Conservation (phyloP, 768 basidiomycete species). For the Leccinum longicurvipes region DNA sequence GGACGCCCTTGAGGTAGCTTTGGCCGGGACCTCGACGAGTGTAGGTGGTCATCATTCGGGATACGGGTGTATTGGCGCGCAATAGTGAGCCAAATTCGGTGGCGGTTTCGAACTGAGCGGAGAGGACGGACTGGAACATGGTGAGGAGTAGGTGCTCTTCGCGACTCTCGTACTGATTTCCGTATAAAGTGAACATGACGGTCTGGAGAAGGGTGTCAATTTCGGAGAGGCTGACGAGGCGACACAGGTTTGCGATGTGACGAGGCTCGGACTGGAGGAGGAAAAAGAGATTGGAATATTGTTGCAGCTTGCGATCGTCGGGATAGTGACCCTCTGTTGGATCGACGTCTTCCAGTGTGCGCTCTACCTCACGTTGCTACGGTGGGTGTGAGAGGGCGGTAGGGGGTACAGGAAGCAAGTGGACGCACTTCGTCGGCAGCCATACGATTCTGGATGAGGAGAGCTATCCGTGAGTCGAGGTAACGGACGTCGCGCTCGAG, state of each 20-base stretch:
- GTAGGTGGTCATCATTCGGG: constrained; percentile 99
- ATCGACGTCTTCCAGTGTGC: constrained; percentile 94
- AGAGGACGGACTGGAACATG: constrained; percentile 98
- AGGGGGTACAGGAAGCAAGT: not conserved
- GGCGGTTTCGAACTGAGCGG: constrained; percentile 98
- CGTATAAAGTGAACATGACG: constrained; percentile 99
- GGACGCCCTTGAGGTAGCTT: constrained; percentile 94
- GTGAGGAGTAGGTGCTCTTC: constrained; percentile 98
- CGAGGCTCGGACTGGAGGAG: constrained; percentile 96
- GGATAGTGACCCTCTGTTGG: constrained; percentile 89
- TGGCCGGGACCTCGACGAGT: constrained; percentile 98
- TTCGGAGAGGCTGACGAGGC: constrained; percentile 92
- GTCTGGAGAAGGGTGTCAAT: constrained; percentile 99
- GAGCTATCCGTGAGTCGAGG: constrained; percentile 93
- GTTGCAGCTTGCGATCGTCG: constrained; percentile 90
- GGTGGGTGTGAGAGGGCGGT: constrained; percentile 4
- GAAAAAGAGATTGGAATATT: constrained; percentile 99
- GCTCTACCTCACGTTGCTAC: constrained; percentile 92
- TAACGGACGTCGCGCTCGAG: constrained; percentile 98
- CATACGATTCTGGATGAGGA: constrained; percentile 98
- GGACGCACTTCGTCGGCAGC: constrained; percentile 83
- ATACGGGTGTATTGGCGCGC: constrained; percentile 98
- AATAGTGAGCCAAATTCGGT: constrained; percentile 98
- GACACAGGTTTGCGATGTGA: constrained; percentile 93
- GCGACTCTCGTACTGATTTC: constrained; percentile 97